phyloP scores from a whole-genome alignment of 768 basidiomycete species.

The Podaxis mareebaensis region DNA sequence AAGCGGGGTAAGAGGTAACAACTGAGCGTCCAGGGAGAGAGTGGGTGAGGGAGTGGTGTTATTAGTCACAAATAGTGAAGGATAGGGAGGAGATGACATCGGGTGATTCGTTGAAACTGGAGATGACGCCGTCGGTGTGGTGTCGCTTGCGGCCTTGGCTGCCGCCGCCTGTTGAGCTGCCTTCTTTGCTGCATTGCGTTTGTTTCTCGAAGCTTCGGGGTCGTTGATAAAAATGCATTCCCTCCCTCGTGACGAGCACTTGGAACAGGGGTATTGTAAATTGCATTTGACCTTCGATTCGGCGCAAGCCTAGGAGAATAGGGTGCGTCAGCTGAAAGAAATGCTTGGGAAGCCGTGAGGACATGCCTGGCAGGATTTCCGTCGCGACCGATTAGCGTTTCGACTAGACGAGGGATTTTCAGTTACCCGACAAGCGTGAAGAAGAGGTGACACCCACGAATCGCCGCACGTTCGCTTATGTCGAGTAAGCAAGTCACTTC shows the following conservation, averaged over 20 bases:
- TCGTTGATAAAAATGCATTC: slow-evolving; percentile 65
- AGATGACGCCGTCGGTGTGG: slow-evolving; percentile 11
- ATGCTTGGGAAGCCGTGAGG: not conserved
- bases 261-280: slow-evolving; percentile 65
- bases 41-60: slow-evolving; percentile 20
- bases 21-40: slow-evolving; percentile 19
- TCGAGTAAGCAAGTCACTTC: slow-evolving; percentile 70
- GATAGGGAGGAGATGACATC: slow-evolving; percentile 33
- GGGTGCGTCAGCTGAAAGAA: slow-evolving; percentile 12
- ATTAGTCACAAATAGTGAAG: slow-evolving; percentile 18
- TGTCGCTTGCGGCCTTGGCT: not conserved
- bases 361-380: slow-evolving; percentile 63
- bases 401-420: slow-evolving; percentile 24
- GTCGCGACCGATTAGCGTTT: slow-evolving; percentile 55
- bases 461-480: slow-evolving; percentile 75
- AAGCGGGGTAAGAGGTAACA: slow-evolving; percentile 21
- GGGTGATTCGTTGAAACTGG: slow-evolving; percentile 13
- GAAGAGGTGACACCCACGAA: slow-evolving; percentile 44
- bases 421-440: slow-evolving; percentile 6
- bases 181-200: slow-evolving; percentile 35
- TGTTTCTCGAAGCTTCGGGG: slow-evolving; percentile 42
- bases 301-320: slow-evolving; percentile 51
- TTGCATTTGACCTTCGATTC: slow-evolving; percentile 80
- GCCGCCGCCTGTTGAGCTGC: slow-evolving; percentile 16
- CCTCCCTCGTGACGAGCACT: slow-evolving; percentile 61